phyloP scores from a whole-genome alignment of 768 basidiomycete species.

The Boletus insuetus region DNA sequence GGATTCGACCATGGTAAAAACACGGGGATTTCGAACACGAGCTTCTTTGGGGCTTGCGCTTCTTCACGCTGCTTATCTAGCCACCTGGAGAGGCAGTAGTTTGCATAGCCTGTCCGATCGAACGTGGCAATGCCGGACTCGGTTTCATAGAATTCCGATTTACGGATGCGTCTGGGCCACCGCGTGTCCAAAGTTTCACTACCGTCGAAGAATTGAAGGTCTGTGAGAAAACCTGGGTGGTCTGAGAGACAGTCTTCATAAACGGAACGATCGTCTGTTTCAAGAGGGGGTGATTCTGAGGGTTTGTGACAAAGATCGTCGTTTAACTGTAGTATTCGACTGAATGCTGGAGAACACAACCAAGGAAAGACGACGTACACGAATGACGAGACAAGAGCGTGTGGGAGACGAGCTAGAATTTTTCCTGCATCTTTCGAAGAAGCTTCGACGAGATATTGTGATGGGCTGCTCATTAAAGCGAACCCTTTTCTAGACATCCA shows the following conservation, averaged over 20 bases:
- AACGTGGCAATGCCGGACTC: constrained; percentile 28
- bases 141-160: constrained; percentile 28
- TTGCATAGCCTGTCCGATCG: constrained; percentile 25
- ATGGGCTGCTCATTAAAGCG: constrained; percentile 29
- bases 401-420: constrained; percentile 13
- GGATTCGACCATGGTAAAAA: constrained; percentile 17
- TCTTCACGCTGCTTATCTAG: constrained; percentile 29
- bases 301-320: background rate
- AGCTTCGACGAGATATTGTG: constrained; percentile 17
- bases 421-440: constrained; percentile 16
- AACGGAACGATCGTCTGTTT: constrained; percentile 20
- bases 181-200: constrained; percentile 7
- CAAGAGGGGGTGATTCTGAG: background rate
- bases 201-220: constrained; percentile 19
- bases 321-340: constrained; percentile 10
- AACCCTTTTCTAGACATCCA: constrained; percentile 16
- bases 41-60: constrained; percentile 12
- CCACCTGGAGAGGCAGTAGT: constrained; percentile 25
- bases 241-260: constrained; percentile 31
- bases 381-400: constrained; percentile 29
- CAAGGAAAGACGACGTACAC: constrained; percentile 14
- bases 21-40: constrained; percentile 21
- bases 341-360: background rate
- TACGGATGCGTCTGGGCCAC: constrained; percentile 4
- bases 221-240: constrained; percentile 15